Evolutionary conservation across 257 asterid genomes (phyloP).

Genomic region (Fraxinus cuspidata): DNA sequence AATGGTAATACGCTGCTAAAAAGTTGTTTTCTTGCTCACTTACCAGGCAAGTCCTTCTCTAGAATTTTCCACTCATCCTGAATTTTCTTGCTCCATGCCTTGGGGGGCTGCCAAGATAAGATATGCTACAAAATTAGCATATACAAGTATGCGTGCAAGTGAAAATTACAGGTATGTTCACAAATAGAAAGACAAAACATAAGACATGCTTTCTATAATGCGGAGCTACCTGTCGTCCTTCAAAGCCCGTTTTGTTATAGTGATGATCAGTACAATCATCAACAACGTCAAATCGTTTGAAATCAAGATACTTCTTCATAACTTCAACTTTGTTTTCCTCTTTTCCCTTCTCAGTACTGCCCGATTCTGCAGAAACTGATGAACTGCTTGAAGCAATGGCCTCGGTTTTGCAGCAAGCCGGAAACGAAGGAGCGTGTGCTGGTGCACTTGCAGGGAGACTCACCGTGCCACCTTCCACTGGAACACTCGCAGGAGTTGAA

Average conservation of each 20-base stretch:
- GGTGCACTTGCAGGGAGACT: slow-evolving; percentile 17
- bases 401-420: slow-evolving; percentile 11
- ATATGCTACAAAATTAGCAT: background rate
- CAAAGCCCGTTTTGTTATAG: slow-evolving; percentile 32
- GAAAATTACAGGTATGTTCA: background rate
- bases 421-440: slow-evolving; percentile 21
- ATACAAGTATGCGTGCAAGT: background rate
- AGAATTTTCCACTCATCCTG: slow-evolving; percentile 66
- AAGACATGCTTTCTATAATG: background rate
- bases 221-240: slow-evolving; percentile 45
- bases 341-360: slow-evolving; percentile 35
- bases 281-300: slow-evolving; percentile 50
- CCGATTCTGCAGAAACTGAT: slow-evolving; percentile 26
- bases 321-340: slow-evolving; percentile 35
- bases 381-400: slow-evolving; percentile 40
- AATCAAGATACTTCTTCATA: slow-evolving; percentile 31
- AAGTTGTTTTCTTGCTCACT: slow-evolving; percentile 9
- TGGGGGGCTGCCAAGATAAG: slow-evolving; percentile 44
- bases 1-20: background rate
- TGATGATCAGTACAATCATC: slow-evolving; percentile 58
- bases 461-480: slow-evolving; percentile 9
- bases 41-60: slow-evolving; percentile 62
- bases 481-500: slow-evolving; percentile 6
- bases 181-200: background rate
- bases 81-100: slow-evolving; percentile 53